phyloP scores from a whole-genome alignment of 2,329 filamentous ascomycete species.

The Neospermospora avenae region DNA sequence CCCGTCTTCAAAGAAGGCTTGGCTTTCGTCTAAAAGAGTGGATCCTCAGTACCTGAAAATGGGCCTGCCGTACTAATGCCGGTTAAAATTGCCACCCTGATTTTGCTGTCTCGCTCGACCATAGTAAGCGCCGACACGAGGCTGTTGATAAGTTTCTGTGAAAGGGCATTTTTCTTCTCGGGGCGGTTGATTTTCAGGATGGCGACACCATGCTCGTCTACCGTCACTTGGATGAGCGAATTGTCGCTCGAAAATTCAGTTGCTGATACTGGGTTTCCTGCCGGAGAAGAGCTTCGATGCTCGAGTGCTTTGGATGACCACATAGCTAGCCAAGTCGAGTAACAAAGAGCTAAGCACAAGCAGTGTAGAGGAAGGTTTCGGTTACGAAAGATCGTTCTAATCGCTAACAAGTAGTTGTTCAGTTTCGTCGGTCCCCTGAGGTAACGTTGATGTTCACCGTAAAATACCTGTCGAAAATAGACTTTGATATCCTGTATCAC shows the following conservation, averaged over 20 bases:
- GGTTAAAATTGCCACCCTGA: conserved; percentile 52
- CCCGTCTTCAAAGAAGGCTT: conserved; percentile 12
- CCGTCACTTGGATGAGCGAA: conserved; percentile 19
- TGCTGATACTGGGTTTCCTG: neutral
- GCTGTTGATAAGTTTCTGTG: conserved; percentile 33
- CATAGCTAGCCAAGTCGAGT: neutral
- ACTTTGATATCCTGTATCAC: neutral
- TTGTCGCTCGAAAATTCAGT: conserved; percentile 19
- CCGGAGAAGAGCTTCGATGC: neutral
- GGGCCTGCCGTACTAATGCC: conserved; percentile 31
- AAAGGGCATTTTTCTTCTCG: conserved; percentile 57
- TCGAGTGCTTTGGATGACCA: conserved; percentile 2
- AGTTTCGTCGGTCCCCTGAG: neutral
- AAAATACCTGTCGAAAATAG: neutral
- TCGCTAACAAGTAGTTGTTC: neutral
- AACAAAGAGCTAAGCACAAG: neutral
- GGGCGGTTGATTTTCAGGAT: conserved; percentile 52
- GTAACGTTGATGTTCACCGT: neutral
- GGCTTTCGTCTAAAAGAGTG: conserved; percentile 7
- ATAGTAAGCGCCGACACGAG: conserved; percentile 28
- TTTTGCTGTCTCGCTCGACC: conserved; percentile 50
- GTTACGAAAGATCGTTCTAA: neutral
- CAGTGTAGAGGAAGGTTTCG: neutral
- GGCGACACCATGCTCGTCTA: conserved; percentile 39
- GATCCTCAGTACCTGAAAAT: conserved; percentile 20